Evolutionary conservation across 176 grass and related monocot genomes (phyloP), one percentile per base, ranked within the genome.

Genomic region (Alopecurus myosuroides): DNA sequence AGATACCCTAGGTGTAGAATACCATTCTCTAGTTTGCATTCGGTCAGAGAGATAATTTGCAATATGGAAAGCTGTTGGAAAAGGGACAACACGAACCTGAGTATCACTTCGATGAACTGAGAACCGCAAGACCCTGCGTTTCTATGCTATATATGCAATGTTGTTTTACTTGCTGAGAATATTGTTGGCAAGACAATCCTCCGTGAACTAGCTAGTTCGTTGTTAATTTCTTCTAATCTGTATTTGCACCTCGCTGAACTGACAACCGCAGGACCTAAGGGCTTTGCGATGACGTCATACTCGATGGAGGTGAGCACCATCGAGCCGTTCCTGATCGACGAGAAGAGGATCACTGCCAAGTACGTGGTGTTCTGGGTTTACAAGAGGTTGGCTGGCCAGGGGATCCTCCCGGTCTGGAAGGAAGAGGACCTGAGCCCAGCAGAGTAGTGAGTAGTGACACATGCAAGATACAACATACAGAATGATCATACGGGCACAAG

Each of bases 321-420:
- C 41, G 97, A 98, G 76, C 97, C 97, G 4, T 98, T 98, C 79
- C 84, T 92, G 3, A 87, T 98, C 55, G 95, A 98, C 18, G 95
- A 98, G 85, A 98, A 92, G 81, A 98, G 84, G 86, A 74, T 95
- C 50, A 88, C 89, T 23, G 15, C 84, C 20, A 86, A 86, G 82
- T 84, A 83, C 52, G 89, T 98, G 39, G 93, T 92, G 44, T 98
- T 98, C 86, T 98, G 96, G 96, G 91, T 98, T 22, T 83, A 87
- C 60, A 98, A 98, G 82, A 90, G 97, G 87, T 81, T 98, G 83
- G 88, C 97, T 57, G 93, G 93, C 64, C 97, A 98, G 85, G 97
- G 97, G 20, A 92, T 98, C 60, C 86, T 98, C 51, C 91, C 91
- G 0, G 93, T 98, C 57, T 94, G 92, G 90, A 87, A 60, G 62